These are phyloP conservation scores for Xylogone sp. DNA, from an alignment of 2,329 filamentous ascomycete genomes.

Conservation along the genomic window DNA sequence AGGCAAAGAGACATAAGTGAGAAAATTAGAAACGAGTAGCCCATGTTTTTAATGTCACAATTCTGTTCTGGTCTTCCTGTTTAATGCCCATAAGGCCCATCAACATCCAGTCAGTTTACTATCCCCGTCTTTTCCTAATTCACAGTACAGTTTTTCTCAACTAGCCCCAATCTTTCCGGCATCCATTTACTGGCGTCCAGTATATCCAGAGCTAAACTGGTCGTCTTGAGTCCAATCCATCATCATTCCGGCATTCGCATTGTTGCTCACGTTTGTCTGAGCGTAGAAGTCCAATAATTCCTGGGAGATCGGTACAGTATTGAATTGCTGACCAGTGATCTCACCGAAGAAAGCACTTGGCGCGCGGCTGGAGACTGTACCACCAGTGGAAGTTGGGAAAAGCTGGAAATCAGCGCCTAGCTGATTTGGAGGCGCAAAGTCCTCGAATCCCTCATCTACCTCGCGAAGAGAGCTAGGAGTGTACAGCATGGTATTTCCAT, in stretches of 20 bases:
- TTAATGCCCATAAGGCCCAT: background rate
- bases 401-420: conserved; percentile 24
- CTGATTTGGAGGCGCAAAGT: conserved; percentile 19
- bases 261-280: conserved; percentile 17
- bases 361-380: conserved; percentile 17
- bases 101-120: background rate
- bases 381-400: conserved; percentile 18
- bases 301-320: conserved; percentile 16
- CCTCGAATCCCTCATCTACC: conserved; percentile 51
- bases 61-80: background rate
- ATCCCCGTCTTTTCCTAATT: too few relatives aligned
- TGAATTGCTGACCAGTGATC: conserved; percentile 14
- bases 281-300: conserved; percentile 25
- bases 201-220: conserved; percentile 17
- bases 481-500: conserved; percentile 65
- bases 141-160: conserved; percentile 1
- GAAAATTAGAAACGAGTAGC: background rate
- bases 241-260: background rate
- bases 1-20: background rate
- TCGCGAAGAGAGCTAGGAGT: conserved; percentile 60
- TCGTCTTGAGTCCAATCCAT: conserved; percentile 24
- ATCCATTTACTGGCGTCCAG: conserved; percentile 19
- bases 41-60: background rate
- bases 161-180: conserved; percentile 8
- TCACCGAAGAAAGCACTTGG: conserved; percentile 24